phyloP scores from a whole-genome alignment of 495 filamentous ascomycete genomes.

The Neurospora sp. region DNA sequence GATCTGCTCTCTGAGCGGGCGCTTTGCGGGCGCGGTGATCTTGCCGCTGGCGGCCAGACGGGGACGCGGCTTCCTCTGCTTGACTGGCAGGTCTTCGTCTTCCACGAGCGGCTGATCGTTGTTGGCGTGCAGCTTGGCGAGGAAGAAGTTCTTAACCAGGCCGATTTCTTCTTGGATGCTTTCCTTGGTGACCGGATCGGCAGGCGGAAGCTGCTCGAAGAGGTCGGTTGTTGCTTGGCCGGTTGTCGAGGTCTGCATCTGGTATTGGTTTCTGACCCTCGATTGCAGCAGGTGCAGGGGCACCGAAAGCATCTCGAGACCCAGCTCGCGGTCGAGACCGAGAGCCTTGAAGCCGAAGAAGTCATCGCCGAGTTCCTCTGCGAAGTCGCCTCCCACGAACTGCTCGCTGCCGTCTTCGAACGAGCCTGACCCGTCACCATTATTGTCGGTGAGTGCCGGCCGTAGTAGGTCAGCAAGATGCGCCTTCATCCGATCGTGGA shows the following conservation, averaged over 20 bases:
- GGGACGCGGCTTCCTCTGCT: constrained; percentile 87
- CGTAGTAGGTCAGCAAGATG: constrained; percentile 85
- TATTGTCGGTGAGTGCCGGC: constrained; percentile 67
- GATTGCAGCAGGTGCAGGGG: constrained; percentile 91
- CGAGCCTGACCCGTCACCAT: constrained; percentile 75
- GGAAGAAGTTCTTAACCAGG: constrained; percentile 81
- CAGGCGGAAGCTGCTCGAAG: constrained; percentile 59
- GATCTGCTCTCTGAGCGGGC: constrained; percentile 67
- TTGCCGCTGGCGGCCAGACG: constrained; percentile 90
- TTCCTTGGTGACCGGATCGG: constrained; percentile 71
- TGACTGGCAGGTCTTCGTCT: constrained; percentile 88
- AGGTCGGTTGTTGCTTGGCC: constrained; percentile 43
- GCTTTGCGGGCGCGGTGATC: constrained; percentile 77
- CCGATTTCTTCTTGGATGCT: constrained; percentile 72
- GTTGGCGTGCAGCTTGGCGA: constrained; percentile 72
- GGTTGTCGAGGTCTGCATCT: constrained; percentile 56
- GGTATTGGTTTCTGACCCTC: constrained; percentile 70
- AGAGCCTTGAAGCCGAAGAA: constrained; percentile 98
- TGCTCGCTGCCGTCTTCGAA: constrained; percentile 97
- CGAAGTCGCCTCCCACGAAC: constrained; percentile 93
- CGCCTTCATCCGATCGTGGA: constrained; percentile 86
- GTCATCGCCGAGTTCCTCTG: constrained; percentile 93
- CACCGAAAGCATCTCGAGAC: constrained; percentile 74
- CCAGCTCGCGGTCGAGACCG: constrained; percentile 83
- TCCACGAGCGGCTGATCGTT: constrained; percentile 76